Base-by-base conservation (phyloP, 108 stramenopile genomes). In the Nannochloropsis gaditana region DNA sequence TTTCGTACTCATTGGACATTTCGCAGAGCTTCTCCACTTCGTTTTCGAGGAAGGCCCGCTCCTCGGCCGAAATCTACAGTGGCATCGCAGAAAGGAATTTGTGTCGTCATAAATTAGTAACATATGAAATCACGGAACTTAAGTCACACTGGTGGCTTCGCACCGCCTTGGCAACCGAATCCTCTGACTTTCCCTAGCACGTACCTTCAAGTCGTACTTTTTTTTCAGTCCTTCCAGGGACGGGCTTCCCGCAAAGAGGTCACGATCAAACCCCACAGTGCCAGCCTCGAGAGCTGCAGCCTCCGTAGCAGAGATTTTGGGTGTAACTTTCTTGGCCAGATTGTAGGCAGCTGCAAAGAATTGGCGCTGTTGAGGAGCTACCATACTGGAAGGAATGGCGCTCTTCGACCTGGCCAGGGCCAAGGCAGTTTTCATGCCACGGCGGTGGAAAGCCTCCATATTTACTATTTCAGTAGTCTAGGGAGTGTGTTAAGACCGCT, bases 221-320 rank as follows among this genome's bases (percentile, higher is more conserved):
- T 95, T 92, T 83, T 96, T 90, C 31, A 98, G 92, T 19, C 94
- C 85, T 87, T 95, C 87, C 83, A 98, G 92, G 82, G 93, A 93
- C 5, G 98, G 96, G 31, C 87, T 92, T 44, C 98, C 98, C 45
- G 92, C 90, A 92, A 97, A 98, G 83, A 98, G 94, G 44, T 98
- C 96, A 10, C 95, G 93, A 84, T 98, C 98, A 89, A 98, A 98
- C 45, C 98, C 98, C 90, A 98, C 95, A 43, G 97, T 96, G 43
- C 97, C 97, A 83, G 95, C 95, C 44, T 96, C 96, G 47, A 98
- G 90, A n/a, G 97, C 97, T 84, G 96, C 95, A 79, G 95, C 94
- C 87, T 98, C 97, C 1, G 97, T 98, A 85, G 95, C 93, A 45
- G 93, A 94, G 86, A 98, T 97, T 43, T 95, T 89, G 44, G 97